A percentile compares a stretch with the other conserved stretches of the same genome.
Conservation (phyloP, 257 asterid genomes). For the Asclepias syriaca region DNA sequence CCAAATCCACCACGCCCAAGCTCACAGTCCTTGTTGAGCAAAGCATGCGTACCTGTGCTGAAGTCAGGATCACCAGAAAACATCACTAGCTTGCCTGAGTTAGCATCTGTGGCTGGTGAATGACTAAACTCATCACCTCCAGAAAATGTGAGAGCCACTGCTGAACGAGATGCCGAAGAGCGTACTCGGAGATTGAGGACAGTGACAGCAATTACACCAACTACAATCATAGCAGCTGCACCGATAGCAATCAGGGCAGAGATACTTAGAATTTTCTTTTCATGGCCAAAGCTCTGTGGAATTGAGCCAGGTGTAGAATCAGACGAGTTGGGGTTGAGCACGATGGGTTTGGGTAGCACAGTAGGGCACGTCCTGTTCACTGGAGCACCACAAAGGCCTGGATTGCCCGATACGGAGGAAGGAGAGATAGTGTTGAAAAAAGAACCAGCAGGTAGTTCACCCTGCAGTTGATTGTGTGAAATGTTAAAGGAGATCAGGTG, state of each 20-base stretch:
- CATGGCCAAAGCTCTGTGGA: constrained; percentile 43
- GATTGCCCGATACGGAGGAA: constrained; percentile 60
- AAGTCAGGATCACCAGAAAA: constrained; percentile 78
- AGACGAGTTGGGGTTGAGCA: constrained; percentile 73
- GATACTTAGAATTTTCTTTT: constrained; percentile 76
- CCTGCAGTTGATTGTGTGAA: constrained; percentile 81
- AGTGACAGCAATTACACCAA: constrained; percentile 80
- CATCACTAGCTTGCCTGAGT: constrained; percentile 90
- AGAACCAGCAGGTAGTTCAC: constrained; percentile 68
- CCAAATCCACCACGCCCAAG: constrained; percentile 96
- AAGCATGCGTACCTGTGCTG: constrained; percentile 69
- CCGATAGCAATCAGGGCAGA: constrained; percentile 86
- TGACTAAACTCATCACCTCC: constrained; percentile 68
- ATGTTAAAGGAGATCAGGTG: constrained; percentile 65
- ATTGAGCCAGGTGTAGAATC: constrained; percentile 45
- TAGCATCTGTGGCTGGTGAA: constrained; percentile 54
- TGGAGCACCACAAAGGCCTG: constrained; percentile 73
- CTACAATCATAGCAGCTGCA: constrained; percentile 74
- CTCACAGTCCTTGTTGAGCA: constrained; percentile 83
- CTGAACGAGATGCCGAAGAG: constrained; percentile 45
- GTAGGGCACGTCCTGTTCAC: constrained; percentile 57
- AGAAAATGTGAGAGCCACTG: constrained; percentile 57
- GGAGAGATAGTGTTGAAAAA: constrained; percentile 78
- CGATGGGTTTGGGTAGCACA: constrained; percentile 87
- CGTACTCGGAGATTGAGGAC: constrained; percentile 80